Evolutionary conservation across 108 stramenopile genomes (phyloP).

Genomic region (Parmales sp.): DNA sequence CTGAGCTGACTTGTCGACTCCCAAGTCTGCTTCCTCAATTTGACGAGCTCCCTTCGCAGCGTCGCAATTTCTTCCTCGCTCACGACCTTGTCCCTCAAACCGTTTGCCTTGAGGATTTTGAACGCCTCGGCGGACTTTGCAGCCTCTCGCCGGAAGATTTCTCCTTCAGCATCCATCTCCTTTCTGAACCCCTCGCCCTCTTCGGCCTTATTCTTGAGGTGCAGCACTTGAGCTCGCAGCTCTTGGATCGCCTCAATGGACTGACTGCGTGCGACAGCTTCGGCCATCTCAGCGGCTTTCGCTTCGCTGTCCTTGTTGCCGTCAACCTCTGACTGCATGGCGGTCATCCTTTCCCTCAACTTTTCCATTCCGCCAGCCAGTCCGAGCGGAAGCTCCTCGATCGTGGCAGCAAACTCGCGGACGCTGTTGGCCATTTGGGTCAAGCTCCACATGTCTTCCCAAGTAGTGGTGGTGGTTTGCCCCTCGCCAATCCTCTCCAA

Average conservation of each 20-base stretch:
- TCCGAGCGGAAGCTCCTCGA: not conserved
- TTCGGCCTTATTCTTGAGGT: conserved; percentile 7
- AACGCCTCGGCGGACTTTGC: not conserved
- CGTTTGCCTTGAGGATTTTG: not conserved
- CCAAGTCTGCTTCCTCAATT: not conserved
- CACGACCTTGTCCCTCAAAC: not conserved
- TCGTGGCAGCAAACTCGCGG: not conserved
- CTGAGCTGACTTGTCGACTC: not conserved
- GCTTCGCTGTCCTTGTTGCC: not conserved
- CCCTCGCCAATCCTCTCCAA: not conserved
- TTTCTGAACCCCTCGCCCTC: conserved; percentile 3
- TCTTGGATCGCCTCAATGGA: conserved; percentile 2
- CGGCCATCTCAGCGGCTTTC: not conserved
- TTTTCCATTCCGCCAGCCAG: not conserved
- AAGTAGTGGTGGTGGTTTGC: not conserved
- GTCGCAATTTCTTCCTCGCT: not conserved
- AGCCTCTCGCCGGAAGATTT: not conserved
- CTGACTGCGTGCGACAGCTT: not conserved
- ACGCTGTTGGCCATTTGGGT: not conserved
- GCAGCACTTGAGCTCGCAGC: conserved; percentile 2
- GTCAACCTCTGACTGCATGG: not conserved
- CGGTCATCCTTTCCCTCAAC: not conserved
- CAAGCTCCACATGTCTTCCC: not conserved
- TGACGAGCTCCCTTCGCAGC: not conserved
- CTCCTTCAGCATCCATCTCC: not conserved